A percentile compares a stretch with the other conserved stretches of the same genome.
phyloP scores from a whole-genome alignment of 169 alveolate species.

The Blepharisma undulans region DNA sequence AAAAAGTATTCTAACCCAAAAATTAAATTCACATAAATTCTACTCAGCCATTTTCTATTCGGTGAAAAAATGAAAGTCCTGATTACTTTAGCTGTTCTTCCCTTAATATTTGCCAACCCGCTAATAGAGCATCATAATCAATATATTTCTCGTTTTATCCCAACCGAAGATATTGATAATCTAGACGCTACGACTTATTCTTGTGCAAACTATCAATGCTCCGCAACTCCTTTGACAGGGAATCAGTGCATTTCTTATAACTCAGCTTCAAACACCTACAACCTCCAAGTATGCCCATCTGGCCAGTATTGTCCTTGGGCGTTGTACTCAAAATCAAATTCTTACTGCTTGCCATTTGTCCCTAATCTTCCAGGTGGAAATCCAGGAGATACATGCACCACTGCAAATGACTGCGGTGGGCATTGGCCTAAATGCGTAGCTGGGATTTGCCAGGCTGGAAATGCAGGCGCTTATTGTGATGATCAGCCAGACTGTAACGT shows the following conservation, averaged over 20 bases:
- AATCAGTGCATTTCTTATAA: conserved; percentile 12
- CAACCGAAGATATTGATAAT: not conserved
- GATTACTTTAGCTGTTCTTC: not conserved
- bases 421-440: not conserved
- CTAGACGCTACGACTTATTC: not conserved
- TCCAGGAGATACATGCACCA: conserved; percentile 31
- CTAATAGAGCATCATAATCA: not conserved
- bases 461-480: conserved; percentile 4
- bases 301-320: conserved; percentile 31
- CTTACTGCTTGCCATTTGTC: not conserved
- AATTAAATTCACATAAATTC: not conserved
- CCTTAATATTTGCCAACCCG: not conserved
- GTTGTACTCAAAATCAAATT: not conserved
- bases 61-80: not conserved
- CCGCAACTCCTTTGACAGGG: not conserved
- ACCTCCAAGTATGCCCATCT: not conserved
- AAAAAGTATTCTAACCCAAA: not conserved
- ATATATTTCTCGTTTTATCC: not conserved
- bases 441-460: conserved; percentile 7
- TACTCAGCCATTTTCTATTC: not conserved
- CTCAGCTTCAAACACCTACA: not conserved
- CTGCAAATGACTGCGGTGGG: conserved; percentile 8
- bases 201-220: not conserved
- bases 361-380: not conserved
- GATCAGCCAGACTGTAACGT: conserved; percentile 37